Evolutionary conservation across 2,329 filamentous ascomycete species (phyloP), one percentile per base, ranked within the genome.

Genomic region (Stachybotrys echinatus): DNA sequence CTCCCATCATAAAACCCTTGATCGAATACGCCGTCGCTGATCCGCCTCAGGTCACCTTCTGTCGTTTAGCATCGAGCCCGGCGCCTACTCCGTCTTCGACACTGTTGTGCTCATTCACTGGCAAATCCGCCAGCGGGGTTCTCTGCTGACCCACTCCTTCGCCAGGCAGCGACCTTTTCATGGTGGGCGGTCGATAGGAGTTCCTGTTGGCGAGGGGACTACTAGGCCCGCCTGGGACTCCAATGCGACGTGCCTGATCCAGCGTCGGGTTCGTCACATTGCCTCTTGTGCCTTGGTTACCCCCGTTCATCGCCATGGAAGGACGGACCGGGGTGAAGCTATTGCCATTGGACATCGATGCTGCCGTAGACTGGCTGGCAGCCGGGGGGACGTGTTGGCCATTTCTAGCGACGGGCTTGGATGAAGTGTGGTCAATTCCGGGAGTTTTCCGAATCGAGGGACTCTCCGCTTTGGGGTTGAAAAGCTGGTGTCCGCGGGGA

Each of bases 381-480:
- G 61, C 44, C 1, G 76, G 73, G 1, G 75, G 64, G 1, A 82
- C 71, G 51, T 84, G 79, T 54, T 79, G 73, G 0, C 75, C 70
- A 43, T 74, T 76, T 54, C 77, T 80, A 4, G 77, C 79, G 2
- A 96, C 71, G 0, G 91, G 89, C 48, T 86, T 85, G 5, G 88
- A 92, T 47, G 82, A 85, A 20, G 73, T 83, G 62, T 95, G 89
- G 61, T 96, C 90, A 38, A 96, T 80, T 3, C 92, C 92, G 0
- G 88, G 87, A 0, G 92, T 96, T 64, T 92, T 92, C 53, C 89
- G 83, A 62, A 96, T 91, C 1, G 91, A 94, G 0, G 92, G 91
- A 53, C 85, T 89, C 60, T 92, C 87, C 6, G 83, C 77, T 51
- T 84, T 84, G 3, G 87, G 87, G 58, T 92, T 87, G 65, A 92